phyloP scores from a whole-genome alignment of 139 green algal species.

The Chlamydomonas eustigma region DNA sequence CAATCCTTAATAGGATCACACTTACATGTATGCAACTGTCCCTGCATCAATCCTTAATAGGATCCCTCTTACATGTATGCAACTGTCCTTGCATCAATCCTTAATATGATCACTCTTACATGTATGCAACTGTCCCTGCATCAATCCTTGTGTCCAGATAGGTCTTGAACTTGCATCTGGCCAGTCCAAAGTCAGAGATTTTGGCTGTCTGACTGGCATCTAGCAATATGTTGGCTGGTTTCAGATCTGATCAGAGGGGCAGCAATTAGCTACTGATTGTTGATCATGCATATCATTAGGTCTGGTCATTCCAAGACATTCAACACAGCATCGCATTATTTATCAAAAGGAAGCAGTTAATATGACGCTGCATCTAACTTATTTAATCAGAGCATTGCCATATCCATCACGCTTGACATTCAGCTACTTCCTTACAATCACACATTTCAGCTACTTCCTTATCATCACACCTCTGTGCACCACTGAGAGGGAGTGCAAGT shows the following conservation, averaged over 20 bases:
- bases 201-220: conserved; percentile 33
- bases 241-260: conserved; percentile 53
- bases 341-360: too few species aligned
- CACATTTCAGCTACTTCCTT: not conserved
- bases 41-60: conserved; percentile 13
- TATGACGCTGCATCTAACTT: too few species aligned
- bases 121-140: conserved; percentile 34
- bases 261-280: too few species aligned
- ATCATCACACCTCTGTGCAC: conserved; percentile 15
- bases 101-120: conserved; percentile 10
- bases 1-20: too few species aligned
- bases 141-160: conserved; percentile 24
- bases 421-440: too few species aligned
- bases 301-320: too few species aligned
- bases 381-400: too few species aligned
- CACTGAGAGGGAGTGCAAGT: conserved; percentile 16
- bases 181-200: conserved; percentile 48
- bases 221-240: conserved; percentile 71
- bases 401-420: too few species aligned
- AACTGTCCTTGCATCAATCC: conserved; percentile 22
- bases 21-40: conserved; percentile 32
- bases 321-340: too few species aligned
- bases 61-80: conserved; percentile 25
- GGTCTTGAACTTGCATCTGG: conserved; percentile 40
- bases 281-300: too few species aligned